These are phyloP conservation scores for Mortierella claussenii DNA, from an alignment of 192 early-diverging fungal genomes.

Conservation along the genomic window DNA sequence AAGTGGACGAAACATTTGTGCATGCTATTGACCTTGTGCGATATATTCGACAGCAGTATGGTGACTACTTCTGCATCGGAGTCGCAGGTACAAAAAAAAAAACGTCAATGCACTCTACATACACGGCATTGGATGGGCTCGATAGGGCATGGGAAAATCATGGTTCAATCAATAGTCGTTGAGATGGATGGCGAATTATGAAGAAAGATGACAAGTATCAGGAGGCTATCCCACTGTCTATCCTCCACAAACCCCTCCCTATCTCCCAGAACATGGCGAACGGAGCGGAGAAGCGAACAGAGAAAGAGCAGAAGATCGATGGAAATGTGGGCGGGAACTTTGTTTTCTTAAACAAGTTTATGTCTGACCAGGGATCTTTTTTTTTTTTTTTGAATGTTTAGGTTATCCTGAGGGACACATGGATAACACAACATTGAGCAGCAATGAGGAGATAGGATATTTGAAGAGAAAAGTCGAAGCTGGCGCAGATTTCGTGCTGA, in stretches of 20 bases:
- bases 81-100: conserved; percentile 79
- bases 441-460: conserved; percentile 66
- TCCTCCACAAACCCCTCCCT: no score
- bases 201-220: conserved; percentile 2
- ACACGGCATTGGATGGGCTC: no score
- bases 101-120: no score
- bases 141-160: no score
- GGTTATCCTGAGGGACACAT: conserved; percentile 88
- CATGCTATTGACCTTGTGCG: conserved; percentile 84
- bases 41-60: conserved; percentile 80
- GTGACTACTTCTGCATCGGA: conserved; percentile 90
- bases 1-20: conserved; percentile 75
- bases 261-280: no score
- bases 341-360: no score
- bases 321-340: no score
- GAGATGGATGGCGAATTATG: conserved; percentile 29
- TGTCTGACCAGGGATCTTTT: no score
- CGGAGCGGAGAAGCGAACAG: no score
- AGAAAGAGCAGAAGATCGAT: no score
- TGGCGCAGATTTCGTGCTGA: conserved; percentile 86
- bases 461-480: conserved; percentile 82
- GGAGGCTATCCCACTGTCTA: no score
- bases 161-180: no score
- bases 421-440: conserved; percentile 65
- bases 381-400: not conserved